Evolutionary conservation across 306 rosid genomes (phyloP), one percentile per base, ranked within the genome.

Genomic region (Vigna angularis): DNA sequence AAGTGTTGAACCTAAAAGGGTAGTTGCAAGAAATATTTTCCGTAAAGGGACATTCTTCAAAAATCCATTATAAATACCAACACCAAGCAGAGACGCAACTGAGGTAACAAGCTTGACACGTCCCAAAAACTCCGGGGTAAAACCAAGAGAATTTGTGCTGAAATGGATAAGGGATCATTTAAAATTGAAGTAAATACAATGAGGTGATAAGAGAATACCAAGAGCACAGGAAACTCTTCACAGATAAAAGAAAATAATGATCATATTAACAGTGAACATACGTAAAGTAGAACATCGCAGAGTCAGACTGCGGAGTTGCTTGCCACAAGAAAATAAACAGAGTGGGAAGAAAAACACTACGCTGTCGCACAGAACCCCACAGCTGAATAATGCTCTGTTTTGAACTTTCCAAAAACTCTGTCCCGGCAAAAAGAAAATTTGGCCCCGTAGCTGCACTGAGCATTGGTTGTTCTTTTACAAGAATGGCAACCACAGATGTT

Each of bases 291-390:
- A 95, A 95, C 98, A 93, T 95, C 50, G 98, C 99, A 48, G 98
- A 95, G 70, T 95, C 99, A n/a, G 98, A 95, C 9, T 95, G 99
- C 0, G 99, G 99, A 32, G 99, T 95, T 81, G 97, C 91, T 89
- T 95, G 99, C 99, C 99, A 95, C 88, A 93, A 83, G 87, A 95
- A 93, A 86, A 95, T 88, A 85, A 95, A 95, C 74, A 93, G 70
- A 1, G 97, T 93, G 50, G 99, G 99, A 79, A 95, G 92, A 68
- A 93, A 84, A 55, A 95, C 89, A 78, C 81, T 85, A 72, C 93
- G 97, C 83, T 87, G 93, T 83, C 81, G 88, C 51, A 93, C 86
- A 81, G 98, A 87, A 79, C 51, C 81, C 99, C 93, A 93, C 79
- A 95, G 83, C 85, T 88, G 89, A 82, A 86, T 53, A 73, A 90